A percentile compares a stretch with the other conserved stretches of the same genome.
phyloP scores from a whole-genome alignment of 2,329 filamentous ascomycete species.

The Ophiostoma montium region DNA sequence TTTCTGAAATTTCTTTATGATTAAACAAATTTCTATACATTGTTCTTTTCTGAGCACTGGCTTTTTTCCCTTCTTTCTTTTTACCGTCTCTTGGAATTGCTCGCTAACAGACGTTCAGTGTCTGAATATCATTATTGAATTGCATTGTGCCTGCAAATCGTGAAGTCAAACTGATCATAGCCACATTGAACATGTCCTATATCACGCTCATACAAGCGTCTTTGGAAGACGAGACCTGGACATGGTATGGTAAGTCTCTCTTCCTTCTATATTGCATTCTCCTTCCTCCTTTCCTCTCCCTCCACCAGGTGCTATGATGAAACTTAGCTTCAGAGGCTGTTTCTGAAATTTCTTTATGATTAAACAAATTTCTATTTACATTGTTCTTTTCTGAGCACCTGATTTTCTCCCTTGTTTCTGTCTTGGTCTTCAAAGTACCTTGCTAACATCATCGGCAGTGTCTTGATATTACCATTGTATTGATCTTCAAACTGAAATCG shows the following conservation, averaged over 20 bases:
- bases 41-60: conserved; percentile 13
- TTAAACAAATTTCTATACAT: conserved; percentile 11
- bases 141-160: too few relatives aligned
- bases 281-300: not conserved
- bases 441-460: not conserved
- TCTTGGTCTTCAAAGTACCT: not conserved
- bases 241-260: too few relatives aligned
- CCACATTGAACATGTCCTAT: too few relatives aligned
- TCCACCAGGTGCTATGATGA: conserved; percentile 9
- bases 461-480: not conserved
- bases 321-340: conserved; percentile 13
- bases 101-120: too few relatives aligned
- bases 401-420: not conserved
- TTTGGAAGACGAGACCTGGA: too few relatives aligned
- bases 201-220: too few relatives aligned
- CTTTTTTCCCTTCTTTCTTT: not conserved
- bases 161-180: too few relatives aligned
- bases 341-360: conserved; percentile 11
- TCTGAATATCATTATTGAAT: too few relatives aligned
- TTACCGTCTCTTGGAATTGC: too few relatives aligned
- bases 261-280: not conserved
- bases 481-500: too few relatives aligned
- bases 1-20: conserved; percentile 11
- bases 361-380: conserved; percentile 9
- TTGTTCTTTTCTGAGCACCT: conserved; percentile 12